Evolutionary conservation across 805 yeast genomes (phyloP).

Genomic region (Barnettozyma botsteinii): DNA sequence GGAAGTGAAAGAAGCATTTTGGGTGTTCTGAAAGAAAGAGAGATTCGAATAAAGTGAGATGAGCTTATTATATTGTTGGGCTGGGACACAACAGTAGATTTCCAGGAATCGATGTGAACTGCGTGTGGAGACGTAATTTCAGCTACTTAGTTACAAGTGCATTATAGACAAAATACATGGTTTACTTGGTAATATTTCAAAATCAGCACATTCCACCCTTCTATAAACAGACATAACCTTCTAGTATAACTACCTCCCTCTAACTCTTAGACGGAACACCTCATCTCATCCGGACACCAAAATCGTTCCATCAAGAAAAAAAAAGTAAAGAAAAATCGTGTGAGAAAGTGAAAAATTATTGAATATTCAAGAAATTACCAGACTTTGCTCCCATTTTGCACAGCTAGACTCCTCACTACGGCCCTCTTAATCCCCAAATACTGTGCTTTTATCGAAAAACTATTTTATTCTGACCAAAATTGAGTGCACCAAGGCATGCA

Average conservation of each 20-base stretch:
- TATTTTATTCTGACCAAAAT: neutral
- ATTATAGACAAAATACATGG: too few relatives aligned
- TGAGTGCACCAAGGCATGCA: neutral
- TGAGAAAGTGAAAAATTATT: neutral
- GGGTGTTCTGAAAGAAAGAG: neutral
- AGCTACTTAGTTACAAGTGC: too few relatives aligned
- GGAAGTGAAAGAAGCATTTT: constrained; percentile 1
- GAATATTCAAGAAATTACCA: neutral
- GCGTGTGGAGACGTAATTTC: too few relatives aligned
- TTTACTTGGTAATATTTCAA: neutral
- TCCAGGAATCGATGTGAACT: too few relatives aligned
- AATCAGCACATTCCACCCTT: neutral
- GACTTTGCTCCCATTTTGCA: too few relatives aligned
- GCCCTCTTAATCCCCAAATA: too few relatives aligned
- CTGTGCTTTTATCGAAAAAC: too few relatives aligned
- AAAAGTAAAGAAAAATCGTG: neutral
- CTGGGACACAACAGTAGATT: too few relatives aligned
- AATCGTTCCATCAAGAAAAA: neutral
- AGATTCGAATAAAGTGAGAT: neutral
- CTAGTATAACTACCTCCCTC: neutral
- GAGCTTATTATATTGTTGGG: neutral
- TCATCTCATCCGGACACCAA: neutral
- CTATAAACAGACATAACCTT: neutral
- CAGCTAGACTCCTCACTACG: too few relatives aligned
- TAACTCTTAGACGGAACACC: too few relatives aligned